Conservation (phyloP, 2,329 filamentous ascomycete species). For the Sclerotinia minor region DNA sequence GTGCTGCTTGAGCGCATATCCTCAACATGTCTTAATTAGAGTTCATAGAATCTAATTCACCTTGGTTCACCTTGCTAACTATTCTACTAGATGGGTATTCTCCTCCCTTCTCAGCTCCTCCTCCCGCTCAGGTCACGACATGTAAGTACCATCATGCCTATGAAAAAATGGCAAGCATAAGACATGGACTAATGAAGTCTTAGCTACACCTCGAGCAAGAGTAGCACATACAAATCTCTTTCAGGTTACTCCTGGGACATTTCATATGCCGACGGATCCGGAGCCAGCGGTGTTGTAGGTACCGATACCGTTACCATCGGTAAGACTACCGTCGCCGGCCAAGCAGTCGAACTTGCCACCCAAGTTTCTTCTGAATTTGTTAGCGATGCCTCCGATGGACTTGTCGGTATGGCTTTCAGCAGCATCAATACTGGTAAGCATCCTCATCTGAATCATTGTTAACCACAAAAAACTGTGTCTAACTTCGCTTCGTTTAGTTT, state of each 20-base stretch:
- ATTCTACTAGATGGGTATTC: conserved; percentile 37
- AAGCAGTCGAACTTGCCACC: conserved; percentile 41
- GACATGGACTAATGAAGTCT: conserved; percentile 25
- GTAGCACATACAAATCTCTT: conserved; percentile 35
- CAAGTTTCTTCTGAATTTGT: conserved; percentile 40
- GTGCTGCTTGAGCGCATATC: not conserved
- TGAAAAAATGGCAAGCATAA: not conserved
- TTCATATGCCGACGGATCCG: conserved; percentile 43
- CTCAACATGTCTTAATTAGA: not conserved
- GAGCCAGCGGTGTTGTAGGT: conserved; percentile 40
- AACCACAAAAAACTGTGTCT: not conserved
- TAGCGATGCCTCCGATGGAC: conserved; percentile 50
- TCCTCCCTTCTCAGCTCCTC: conserved; percentile 33
- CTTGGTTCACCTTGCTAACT: conserved; percentile 4
- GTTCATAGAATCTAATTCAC: not conserved
- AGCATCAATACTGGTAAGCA: conserved; percentile 39
- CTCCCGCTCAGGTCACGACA: conserved; percentile 20
- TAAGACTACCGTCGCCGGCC: conserved; percentile 37
- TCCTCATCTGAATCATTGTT: not conserved
- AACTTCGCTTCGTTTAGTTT: conserved; percentile 26
- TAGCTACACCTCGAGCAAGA: conserved; percentile 34
- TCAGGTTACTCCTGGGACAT: conserved; percentile 39
- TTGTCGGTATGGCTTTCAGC: conserved; percentile 58
- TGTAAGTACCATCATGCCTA: conserved; percentile 4
- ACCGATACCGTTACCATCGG: conserved; percentile 42